These are phyloP conservation scores for Aureobasidium pullulans DNA, from an alignment of 2,329 filamentous ascomycete species.

Conservation along the genomic window DNA sequence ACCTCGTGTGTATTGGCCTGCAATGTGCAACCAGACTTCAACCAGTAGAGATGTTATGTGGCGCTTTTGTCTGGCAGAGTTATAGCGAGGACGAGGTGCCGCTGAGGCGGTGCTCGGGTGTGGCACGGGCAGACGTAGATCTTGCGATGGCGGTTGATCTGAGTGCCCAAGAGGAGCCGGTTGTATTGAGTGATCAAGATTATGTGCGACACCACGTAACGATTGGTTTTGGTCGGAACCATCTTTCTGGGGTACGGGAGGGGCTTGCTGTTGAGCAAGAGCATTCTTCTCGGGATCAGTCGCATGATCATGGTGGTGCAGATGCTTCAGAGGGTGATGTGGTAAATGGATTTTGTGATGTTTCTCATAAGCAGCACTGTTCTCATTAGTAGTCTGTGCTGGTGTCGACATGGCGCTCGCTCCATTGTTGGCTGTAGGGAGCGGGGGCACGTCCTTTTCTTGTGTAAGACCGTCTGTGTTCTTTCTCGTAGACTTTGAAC, in stretches of 20 bases:
- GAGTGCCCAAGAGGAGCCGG: conserved; percentile 33
- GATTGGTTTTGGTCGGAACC: conserved; percentile 24
- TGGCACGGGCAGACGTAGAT: conserved; percentile 35
- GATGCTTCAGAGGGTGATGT: conserved; percentile 28
- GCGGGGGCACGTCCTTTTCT: conserved; percentile 14
- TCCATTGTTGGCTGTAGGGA: conserved; percentile 21
- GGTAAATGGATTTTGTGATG: conserved; percentile 31
- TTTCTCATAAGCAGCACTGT: conserved; percentile 30
- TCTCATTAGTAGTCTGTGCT: conserved; percentile 69
- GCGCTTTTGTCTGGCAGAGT: conserved; percentile 44
- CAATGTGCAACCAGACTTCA: conserved; percentile 84
- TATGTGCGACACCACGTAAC: conserved; percentile 34
- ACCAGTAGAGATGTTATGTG: conserved; percentile 56
- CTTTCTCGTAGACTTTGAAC: conserved; percentile 42
- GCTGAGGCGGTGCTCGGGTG: conserved; percentile 29
- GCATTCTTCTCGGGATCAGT: background rate
- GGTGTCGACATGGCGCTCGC: conserved; percentile 46
- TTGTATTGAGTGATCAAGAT: conserved; percentile 27
- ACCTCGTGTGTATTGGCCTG: conserved; percentile 78
- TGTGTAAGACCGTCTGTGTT: conserved; percentile 33
- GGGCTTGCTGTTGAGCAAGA: background rate
- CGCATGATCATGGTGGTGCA: conserved; percentile 17
- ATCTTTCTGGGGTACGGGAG: conserved; percentile 12
- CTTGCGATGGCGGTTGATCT: conserved; percentile 36
- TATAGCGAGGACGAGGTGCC: conserved; percentile 41